Evolutionary conservation across 306 rosid genomes (phyloP), one percentile per base, ranked within the genome.

Genomic region (Vigna unguiculata): DNA sequence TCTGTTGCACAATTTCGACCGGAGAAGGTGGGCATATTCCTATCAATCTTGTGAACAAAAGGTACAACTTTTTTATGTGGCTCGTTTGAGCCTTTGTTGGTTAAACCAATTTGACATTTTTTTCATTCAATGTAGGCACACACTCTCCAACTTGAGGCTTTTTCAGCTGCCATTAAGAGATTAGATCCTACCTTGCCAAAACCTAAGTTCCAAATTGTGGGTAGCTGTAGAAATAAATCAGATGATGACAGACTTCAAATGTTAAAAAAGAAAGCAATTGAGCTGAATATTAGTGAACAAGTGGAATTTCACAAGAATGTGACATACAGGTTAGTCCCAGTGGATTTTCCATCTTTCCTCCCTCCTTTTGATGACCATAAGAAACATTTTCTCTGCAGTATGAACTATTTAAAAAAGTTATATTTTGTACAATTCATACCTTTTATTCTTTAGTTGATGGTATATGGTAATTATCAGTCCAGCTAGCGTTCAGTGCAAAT

Each of bases 1-100:
- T 95, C 97, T 4, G 97, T 95, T 84, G 97, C 98, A 80, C 97
- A 95, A 83, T 95, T 95, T 87, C 97, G 93, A 76, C 97, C 97
- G 1, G 99, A 92, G 90, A 92, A 95, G 99, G 97, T 95, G 89
- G 79, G 96, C 79, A 83, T 80, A 72, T 77, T 83, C 76, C 34
- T 59, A 73, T 78, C 83, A 85, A 79, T 78, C 85, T 91, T 87
- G 68, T 78, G 73, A 87, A 72, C 68, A 62, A 79, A 82, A 84
- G 90, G 76, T 83, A 87, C 81, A 78, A 48, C 71, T 46, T 25
- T 72, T 79, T 74, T 66, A 74, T 71, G 49, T 20, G 88, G 85
- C 84, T 84, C 83, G 52, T 67, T 53, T 74, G 55, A 83, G 84
- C 86, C 86, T 81, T 74, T 71, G 53, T 53, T 80, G 54, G 46